Base-by-base conservation (phyloP, 2,329 filamentous ascomycete genomes). In the Sphaerostilbella broomeana region DNA sequence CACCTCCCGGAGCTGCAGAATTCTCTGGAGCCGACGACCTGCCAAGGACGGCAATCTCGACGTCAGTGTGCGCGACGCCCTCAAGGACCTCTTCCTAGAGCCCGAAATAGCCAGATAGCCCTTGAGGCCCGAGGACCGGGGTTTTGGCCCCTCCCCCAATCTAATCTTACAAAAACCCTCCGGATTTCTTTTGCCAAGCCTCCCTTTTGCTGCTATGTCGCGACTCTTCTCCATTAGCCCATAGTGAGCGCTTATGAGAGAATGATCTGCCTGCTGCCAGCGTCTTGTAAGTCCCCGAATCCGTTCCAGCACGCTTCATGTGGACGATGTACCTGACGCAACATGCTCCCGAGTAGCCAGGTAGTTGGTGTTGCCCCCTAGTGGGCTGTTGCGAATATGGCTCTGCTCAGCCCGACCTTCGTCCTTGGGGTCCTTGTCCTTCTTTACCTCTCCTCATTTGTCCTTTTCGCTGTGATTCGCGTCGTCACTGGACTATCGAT, bases 401-500 rank as follows among this genome's bases (percentile, higher is more conserved):
- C 79, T 56, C 72, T 81, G 52, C 66, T 81, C 51, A 79, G 75
- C 56, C 82, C 83, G 52, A 86, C 90, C 51, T 95, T 95, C 60
- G 68, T 95, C 49, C 78, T 94, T 55, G 90, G 90, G 60, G 72
- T 94, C 52, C 55, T 89, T 59, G 79, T 97, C 53, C 75, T 97
- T 48, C 69, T 86, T 46, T 98, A 97, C 67, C 76, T 98, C 30
- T 84, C 80, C 46, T 88, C 90, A 46, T 98, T 98, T 58, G 81
- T 98, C 45, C 63, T 95, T 44, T 95, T 98, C 62, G 92, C 92
- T 55, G 76, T 97, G 52, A 67, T 98, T 48, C 87, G 92, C 51
- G 89, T 97, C 52, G 72, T 90, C 46, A 97, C 90, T 24, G 92
- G 92, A 46, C 72, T 98, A 42, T 98, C 92, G 5, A 95, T 98